These are phyloP conservation scores for Suillus alpinus DNA, from an alignment of 768 basidiomycete genomes.

Conservation along the genomic window DNA sequence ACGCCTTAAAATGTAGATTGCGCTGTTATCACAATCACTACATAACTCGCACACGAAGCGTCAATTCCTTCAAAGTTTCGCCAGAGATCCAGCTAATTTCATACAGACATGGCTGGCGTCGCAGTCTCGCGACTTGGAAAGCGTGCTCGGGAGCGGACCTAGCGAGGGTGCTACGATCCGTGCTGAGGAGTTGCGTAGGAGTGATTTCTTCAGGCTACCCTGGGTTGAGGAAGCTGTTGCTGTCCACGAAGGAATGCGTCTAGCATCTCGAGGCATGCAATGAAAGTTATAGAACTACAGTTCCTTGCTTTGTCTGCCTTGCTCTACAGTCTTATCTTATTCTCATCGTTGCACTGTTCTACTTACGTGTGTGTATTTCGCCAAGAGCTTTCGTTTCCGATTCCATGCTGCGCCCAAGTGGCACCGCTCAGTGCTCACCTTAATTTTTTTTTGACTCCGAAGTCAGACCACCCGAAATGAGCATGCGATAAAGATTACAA, in stretches of 20 bases:
- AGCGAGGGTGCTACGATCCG: constrained; percentile 74
- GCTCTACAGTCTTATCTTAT: not conserved
- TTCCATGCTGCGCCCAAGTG: not conserved
- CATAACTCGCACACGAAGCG: constrained; percentile 86
- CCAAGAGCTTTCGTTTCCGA: constrained; percentile 5
- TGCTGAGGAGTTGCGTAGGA: constrained; percentile 85
- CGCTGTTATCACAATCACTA: constrained; percentile 78
- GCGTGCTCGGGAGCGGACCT: constrained; percentile 82
- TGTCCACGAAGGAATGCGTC: constrained; percentile 76
- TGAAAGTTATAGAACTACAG: constrained; percentile 12
- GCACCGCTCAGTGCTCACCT: constrained; percentile 10
- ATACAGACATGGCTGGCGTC: constrained; percentile 90
- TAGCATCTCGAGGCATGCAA: constrained; percentile 52
- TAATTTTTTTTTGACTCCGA: constrained; percentile 11
- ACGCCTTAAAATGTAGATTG: constrained; percentile 50
- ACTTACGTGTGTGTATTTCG: not conserved
- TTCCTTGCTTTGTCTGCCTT: not conserved
- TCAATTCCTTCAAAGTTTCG: constrained; percentile 82
- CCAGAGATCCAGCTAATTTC: constrained; percentile 73
- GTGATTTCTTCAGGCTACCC: constrained; percentile 87
- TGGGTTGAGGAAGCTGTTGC: constrained; percentile 92
- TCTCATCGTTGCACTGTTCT: constrained; percentile 3
- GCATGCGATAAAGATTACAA: constrained; percentile 14
- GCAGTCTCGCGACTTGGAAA: constrained; percentile 89
- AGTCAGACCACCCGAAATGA: constrained; percentile 9